Evolutionary conservation across 2,329 filamentous ascomycete species (phyloP).

Genomic region (Colletotrichum noveboracense): DNA sequence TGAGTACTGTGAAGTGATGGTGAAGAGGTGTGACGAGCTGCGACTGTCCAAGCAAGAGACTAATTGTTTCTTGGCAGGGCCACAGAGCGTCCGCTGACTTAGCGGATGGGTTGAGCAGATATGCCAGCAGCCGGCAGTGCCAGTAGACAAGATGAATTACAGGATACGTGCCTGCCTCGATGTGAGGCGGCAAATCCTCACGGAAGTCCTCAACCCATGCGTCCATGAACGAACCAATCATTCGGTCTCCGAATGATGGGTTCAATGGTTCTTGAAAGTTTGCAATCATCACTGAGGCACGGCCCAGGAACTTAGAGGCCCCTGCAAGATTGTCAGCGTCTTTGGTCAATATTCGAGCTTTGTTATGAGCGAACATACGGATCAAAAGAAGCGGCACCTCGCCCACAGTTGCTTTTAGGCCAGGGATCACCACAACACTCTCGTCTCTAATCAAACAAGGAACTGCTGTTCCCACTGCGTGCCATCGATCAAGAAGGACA

Average conservation of each 20-base stretch:
- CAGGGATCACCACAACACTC: conserved; percentile 62
- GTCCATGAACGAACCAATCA: conserved; percentile 56
- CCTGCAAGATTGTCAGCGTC: conserved; percentile 39
- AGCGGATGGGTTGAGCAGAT: conserved; percentile 62
- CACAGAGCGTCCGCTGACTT: conserved; percentile 64
- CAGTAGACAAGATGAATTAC: conserved; percentile 73
- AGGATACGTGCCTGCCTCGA: conserved; percentile 57
- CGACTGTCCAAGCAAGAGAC: conserved; percentile 60
- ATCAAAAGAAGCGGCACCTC: conserved; percentile 68
- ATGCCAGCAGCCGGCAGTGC: conserved; percentile 70
- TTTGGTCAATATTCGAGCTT: not conserved
- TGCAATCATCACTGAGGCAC: conserved; percentile 42
- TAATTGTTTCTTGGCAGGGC: conserved; percentile 62
- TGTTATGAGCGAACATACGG: conserved; percentile 54
- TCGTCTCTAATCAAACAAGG: conserved; percentile 68
- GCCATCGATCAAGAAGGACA: conserved; percentile 75
- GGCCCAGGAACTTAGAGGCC: conserved; percentile 59
- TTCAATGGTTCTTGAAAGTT: conserved; percentile 15
- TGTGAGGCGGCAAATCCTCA: conserved; percentile 63
- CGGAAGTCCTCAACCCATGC: conserved; percentile 70
- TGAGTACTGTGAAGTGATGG: conserved; percentile 69
- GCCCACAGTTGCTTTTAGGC: conserved; percentile 65
- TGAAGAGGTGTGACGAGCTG: conserved; percentile 67
- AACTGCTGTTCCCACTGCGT: conserved; percentile 70
- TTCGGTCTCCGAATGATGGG: conserved; percentile 17